Evolutionary conservation across 208 protist species (phyloP).

Genomic region (Zelonia costaricensis): DNA sequence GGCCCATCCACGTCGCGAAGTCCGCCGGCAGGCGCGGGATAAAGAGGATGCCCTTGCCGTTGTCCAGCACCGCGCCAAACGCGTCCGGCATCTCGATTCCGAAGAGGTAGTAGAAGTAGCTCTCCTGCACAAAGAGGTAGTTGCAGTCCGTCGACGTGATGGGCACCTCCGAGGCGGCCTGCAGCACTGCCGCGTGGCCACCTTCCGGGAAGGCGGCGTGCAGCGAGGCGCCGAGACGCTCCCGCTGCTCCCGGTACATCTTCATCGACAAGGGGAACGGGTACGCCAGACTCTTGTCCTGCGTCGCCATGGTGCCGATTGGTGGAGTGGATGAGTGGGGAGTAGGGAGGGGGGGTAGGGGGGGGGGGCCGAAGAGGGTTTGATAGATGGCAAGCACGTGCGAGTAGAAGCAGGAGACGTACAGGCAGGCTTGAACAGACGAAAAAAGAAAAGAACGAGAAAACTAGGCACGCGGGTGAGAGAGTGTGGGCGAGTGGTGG

Average conservation of each 20-base stretch:
- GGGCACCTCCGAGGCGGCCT: slow-evolving; percentile 79
- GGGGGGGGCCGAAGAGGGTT: no score
- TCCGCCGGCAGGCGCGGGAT: slow-evolving; percentile 79
- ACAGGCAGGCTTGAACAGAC: no score
- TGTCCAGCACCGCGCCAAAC: slow-evolving; percentile 68
- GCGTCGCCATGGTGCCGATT: slow-evolving; percentile 17
- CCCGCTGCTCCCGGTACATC: slow-evolving; percentile 89
- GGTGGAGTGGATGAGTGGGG: no score
- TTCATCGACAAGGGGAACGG: slow-evolving; percentile 65
- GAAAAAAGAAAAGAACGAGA: no score
- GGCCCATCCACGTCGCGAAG: slow-evolving; percentile 93
- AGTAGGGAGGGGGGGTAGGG: no score
- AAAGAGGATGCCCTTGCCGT: slow-evolving; percentile 80
- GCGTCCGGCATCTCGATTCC: slow-evolving; percentile 87
- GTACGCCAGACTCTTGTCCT: slow-evolving; percentile 44
- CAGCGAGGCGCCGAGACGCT: slow-evolving; percentile 61
- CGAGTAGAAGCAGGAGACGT: no score
- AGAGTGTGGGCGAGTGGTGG: no score
- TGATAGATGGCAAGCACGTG: no score
- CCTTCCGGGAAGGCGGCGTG: slow-evolving; percentile 36
- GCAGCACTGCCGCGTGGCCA: slow-evolving; percentile 75
- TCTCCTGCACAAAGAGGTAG: slow-evolving; percentile 93
- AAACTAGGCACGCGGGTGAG: no score
- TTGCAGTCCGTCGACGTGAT: slow-evolving; percentile 90
- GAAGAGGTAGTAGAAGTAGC: slow-evolving; percentile 95